phyloP scores from a whole-genome alignment of 371 early-diverging fungal genomes.

The Haplosporangium sp. region DNA sequence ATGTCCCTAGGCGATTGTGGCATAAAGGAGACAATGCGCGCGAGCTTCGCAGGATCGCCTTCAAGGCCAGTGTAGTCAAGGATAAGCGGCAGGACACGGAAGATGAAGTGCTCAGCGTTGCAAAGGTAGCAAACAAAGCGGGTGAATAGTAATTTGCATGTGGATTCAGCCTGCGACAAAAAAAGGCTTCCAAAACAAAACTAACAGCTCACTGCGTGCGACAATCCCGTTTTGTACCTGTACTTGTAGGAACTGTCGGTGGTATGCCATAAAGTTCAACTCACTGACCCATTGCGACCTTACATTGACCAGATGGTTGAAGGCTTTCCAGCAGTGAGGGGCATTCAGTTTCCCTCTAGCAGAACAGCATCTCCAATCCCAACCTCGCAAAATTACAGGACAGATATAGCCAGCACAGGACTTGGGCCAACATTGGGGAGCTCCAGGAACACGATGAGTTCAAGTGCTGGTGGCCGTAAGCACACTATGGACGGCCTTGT shows the following conservation, averaged over 20 bases:
- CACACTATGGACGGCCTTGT: slow-evolving; percentile 50
- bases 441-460: slow-evolving; percentile 9
- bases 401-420: slow-evolving; percentile 3
- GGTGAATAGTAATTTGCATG: not conserved
- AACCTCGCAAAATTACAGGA: slow-evolving; percentile 22
- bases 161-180: not conserved
- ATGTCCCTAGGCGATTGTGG: slow-evolving; percentile 90
- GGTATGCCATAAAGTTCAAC: slow-evolving; percentile 58
- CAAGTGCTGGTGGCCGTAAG: slow-evolving; percentile 24
- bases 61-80: slow-evolving; percentile 75
- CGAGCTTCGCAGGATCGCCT: slow-evolving; percentile 73
- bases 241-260: slow-evolving; percentile 43
- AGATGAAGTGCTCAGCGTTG: slow-evolving; percentile 74
- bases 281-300: slow-evolving; percentile 60
- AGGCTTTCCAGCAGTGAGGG: slow-evolving; percentile 62
- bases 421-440: slow-evolving; percentile 14
- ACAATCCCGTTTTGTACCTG: not conserved
- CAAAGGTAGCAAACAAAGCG: slow-evolving; percentile 59
- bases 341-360: slow-evolving; percentile 43
- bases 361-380: slow-evolving; percentile 36
- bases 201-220: no score
- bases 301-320: slow-evolving; percentile 66
- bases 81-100: slow-evolving; percentile 84
- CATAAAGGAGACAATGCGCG: slow-evolving; percentile 69
- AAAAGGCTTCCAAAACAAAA: not conserved